Evolutionary conservation across 2,329 filamentous ascomycete genomes (phyloP), one percentile per base, ranked within the genome.

Genomic region (Cladosporium colombiae): DNA sequence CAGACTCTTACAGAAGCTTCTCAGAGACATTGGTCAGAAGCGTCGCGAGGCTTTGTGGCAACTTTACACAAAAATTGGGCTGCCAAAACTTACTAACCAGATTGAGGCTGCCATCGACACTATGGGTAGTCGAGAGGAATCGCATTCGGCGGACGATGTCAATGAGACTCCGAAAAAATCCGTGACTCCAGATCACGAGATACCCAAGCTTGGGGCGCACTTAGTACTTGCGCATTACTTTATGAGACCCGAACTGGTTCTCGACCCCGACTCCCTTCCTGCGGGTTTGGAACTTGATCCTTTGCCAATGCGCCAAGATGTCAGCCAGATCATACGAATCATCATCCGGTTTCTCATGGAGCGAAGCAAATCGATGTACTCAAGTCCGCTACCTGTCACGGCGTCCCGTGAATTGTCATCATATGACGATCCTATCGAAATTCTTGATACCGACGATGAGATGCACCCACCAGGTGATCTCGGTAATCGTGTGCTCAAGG

Each of bases 1-100:
- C 46, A 77, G 81, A 6, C 71, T 83, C 1, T 68, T 84, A 25
- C 78, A 82, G 58, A 81, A 82, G 61, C 68, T 79, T 1, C 70
- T 84, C 0, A 66, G 70, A 8, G 73, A 78, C 13, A 72, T 66
- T 16, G 70, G 69, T 1, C 44, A 57, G 8, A 52, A 68, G 13
- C 50, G 50, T 29, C 68, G 66, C 27, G 57, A 68, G 5, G 29
- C 61, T 3, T 57, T 74, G 1, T 63, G 60, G 60, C 1, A n/a
- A 31, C 35, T 31, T 23, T 63, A 21, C 16, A 49, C 55, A 40
- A 23, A 37, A 18, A 5, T 53, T 2, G 35, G 53, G 8, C 5
- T 40, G 14, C 27, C 18, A 3, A 37, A 52, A 27, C 37, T 37
- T 4, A 25, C 53, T 14, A 37, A 37, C 8, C 60, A 55, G n/a